These are phyloP conservation scores for Plantago ovata DNA, from an alignment of 257 asterid genomes.

Conservation along the genomic window DNA sequence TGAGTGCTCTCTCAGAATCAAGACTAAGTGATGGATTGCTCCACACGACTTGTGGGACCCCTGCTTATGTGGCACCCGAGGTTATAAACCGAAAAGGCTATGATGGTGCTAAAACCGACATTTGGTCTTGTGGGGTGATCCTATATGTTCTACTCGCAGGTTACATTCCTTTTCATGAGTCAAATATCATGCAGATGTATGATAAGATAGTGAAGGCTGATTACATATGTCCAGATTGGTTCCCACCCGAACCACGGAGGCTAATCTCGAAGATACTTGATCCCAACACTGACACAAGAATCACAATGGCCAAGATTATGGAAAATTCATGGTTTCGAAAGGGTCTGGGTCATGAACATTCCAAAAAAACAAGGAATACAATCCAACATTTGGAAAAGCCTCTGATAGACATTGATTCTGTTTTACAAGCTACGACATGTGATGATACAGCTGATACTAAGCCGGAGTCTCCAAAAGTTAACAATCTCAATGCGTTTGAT, in stretches of 20 bases:
- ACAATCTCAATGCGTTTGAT: conserved; percentile 60
- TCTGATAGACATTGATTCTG: conserved; percentile 16
- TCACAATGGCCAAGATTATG: conserved; percentile 51
- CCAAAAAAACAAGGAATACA: conserved; percentile 9
- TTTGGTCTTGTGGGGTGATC: conserved; percentile 83
- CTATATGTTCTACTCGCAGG: conserved; percentile 67
- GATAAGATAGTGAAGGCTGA: conserved; percentile 51
- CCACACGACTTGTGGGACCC: conserved; percentile 85
- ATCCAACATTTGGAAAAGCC: conserved; percentile 20
- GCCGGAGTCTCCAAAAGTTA: conserved; percentile 25
- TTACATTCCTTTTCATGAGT: conserved; percentile 59
- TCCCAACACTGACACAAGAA: conserved; percentile 67
- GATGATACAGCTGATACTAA: conserved; percentile 14
- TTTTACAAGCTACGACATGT: conserved; percentile 9
- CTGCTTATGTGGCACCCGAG: conserved; percentile 81
- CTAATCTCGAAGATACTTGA: conserved; percentile 56
- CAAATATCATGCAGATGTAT: conserved; percentile 65
- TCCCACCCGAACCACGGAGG: conserved; percentile 47
- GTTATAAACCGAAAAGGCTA: conserved; percentile 63
- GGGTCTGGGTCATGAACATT: conserved; percentile 28
- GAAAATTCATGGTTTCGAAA: conserved; percentile 58
- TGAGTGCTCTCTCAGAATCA: conserved; percentile 59
- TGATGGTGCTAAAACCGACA: conserved; percentile 68
- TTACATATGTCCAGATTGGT: conserved; percentile 62
- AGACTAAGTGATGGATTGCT: conserved; percentile 60